phyloP scores from a whole-genome alignment of 2,329 filamentous ascomycete species.

The Talaromyces atroroseus region DNA sequence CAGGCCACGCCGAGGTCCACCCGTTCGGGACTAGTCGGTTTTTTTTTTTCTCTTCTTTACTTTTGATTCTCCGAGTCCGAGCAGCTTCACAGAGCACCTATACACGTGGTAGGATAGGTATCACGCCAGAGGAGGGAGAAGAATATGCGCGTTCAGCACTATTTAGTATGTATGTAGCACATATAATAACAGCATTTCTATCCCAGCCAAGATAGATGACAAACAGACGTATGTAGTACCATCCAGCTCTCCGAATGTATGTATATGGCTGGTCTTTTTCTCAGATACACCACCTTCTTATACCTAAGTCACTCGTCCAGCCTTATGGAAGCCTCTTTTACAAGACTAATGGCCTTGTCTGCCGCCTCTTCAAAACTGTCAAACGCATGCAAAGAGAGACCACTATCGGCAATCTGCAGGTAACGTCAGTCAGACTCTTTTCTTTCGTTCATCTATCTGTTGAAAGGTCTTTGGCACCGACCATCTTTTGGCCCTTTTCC shows the following conservation, averaged over 20 bases:
- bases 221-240: not conserved
- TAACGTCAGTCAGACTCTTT: slow-evolving; percentile 5
- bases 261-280: too few species aligned
- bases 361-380: slow-evolving; percentile 72
- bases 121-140: too few species aligned
- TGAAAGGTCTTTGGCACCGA: slow-evolving; percentile 25
- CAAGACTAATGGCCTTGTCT: slow-evolving; percentile 58
- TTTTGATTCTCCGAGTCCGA: not conserved
- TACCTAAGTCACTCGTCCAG: too few species aligned
- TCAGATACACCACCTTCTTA: too few species aligned
- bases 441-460: slow-evolving; percentile 7
- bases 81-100: too few species aligned
- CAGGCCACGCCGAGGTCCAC: not conserved
- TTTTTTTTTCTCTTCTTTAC: too few species aligned
- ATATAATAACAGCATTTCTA: too few species aligned
- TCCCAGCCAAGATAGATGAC: too few species aligned
- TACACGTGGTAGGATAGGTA: too few species aligned
- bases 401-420: slow-evolving; percentile 57
- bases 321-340: slow-evolving; percentile 18
- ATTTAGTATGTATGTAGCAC: too few species aligned
- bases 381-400: slow-evolving; percentile 63
- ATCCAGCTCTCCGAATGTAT: not conserved
- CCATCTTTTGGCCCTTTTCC: slow-evolving; percentile 60
- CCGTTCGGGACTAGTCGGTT: not conserved
- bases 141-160: too few species aligned